Evolutionary conservation across 148 eudicot species (phyloP), one percentile per base, ranked within the genome.

Genomic region (Arctostaphylos glauca): DNA sequence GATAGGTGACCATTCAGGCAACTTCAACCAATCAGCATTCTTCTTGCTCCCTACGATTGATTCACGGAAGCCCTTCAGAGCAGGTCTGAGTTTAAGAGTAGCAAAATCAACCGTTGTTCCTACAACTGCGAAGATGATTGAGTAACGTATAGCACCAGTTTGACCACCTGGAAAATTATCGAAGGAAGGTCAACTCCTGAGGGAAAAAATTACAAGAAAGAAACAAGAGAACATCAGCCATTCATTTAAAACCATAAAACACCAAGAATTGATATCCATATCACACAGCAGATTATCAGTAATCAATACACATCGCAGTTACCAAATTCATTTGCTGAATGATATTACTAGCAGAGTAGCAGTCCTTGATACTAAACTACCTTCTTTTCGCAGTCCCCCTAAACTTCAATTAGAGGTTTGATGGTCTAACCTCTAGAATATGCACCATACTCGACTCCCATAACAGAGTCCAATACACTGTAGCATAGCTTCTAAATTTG

Each of bases 1-100:
- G 77, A 96, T 96, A 3, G 99, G 98, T 71, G 94, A 96, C 98
- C 99, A 96, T 86, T 94, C 98, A 0, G 97, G 99, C 86, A 92
- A 60, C 78, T 86, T 92, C 81, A 94, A 62, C 84, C 89, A 88
- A 64, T 31, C 78, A 71, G 78, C 60, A 16, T 55, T 75, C 50
- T 84, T 81, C n/a, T 78, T 14, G 21, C 79, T 78, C 54, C 85
- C 81, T n/a, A 70, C 78, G 38, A 89, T 70, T 15, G 92, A 88
- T 77, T 90, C 91, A 9, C 71, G 83, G 82, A 89, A 85, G 74
- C 66, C 73, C 77, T 90, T 80, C 81, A 94, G 56, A 44, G 86
- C 79, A 64, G 98, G 95, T 80, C 83, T 91, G 58, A 92, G 71
- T 84, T 91, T 93, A 9, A 90, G 86, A 74, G 93, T 77, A 52